A percentile compares a stretch with the other conserved stretches of the same genome.
Evolutionary conservation across 768 basidiomycete genomes (phyloP).

Genomic region (Megacollybia marginata): DNA sequence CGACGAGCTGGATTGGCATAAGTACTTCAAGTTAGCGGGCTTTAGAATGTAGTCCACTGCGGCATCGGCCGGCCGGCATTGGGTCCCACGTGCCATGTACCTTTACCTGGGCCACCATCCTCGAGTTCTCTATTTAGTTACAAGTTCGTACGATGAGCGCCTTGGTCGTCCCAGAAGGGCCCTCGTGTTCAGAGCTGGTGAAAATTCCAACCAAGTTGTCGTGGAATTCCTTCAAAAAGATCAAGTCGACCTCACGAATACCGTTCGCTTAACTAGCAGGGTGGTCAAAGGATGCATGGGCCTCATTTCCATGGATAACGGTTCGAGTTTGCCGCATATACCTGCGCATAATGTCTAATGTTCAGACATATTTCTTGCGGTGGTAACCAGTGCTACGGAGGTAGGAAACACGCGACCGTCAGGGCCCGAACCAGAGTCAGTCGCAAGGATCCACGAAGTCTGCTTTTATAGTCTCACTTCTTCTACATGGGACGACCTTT

Average conservation of each 20-base stretch:
- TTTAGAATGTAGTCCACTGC: too few relatives aligned
- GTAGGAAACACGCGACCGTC: slow-evolving; percentile 66
- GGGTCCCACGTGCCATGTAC: slow-evolving; percentile 41
- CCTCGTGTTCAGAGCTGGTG: slow-evolving; percentile 66
- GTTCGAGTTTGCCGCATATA: slow-evolving; percentile 26
- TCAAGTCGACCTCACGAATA: slow-evolving; percentile 58
- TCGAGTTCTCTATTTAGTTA: slow-evolving; percentile 66
- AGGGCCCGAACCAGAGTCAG: slow-evolving; percentile 50
- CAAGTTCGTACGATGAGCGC: slow-evolving; percentile 58
- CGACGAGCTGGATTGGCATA: too few relatives aligned
- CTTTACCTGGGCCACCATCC: slow-evolving; percentile 65
- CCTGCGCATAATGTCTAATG: slow-evolving; percentile 2
- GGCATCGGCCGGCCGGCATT: too few relatives aligned
- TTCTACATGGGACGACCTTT: slow-evolving; percentile 75
- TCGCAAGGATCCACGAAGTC: slow-evolving; percentile 82
- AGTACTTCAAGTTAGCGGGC: too few relatives aligned
- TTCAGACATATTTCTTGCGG: slow-evolving; percentile 78
- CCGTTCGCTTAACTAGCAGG: slow-evolving; percentile 63
- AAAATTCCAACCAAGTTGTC: slow-evolving; percentile 55
- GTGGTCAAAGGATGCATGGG: slow-evolving; percentile 81
- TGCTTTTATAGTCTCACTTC: slow-evolving; percentile 85
- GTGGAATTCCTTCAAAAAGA: slow-evolving; percentile 79
- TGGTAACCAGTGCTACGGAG: slow-evolving; percentile 71
- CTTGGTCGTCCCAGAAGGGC: slow-evolving; percentile 53
- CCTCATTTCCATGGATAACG: slow-evolving; percentile 65